phyloP scores from a whole-genome alignment of 176 grass and related monocot genomes.

The Bromus sterilis region DNA sequence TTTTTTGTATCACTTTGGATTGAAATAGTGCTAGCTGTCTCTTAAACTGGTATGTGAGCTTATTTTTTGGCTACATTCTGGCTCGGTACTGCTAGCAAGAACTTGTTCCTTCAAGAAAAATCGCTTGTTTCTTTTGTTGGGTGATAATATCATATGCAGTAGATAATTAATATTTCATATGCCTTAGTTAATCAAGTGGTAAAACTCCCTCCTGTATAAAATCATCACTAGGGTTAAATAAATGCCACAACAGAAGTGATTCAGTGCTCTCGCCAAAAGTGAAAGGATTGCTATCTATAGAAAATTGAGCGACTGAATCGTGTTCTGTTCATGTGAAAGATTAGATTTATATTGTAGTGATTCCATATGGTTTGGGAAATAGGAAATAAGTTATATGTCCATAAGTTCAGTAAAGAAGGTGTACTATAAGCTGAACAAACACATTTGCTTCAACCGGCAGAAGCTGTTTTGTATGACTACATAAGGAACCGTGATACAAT shows the following conservation, averaged over 20 bases:
- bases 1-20: not conserved
- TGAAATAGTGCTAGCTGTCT: not conserved
- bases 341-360: not conserved
- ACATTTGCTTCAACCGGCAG: not conserved
- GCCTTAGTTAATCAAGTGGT: not conserved
- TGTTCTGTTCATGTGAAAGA: not conserved
- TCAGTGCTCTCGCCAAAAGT: not conserved
- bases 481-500: slow-evolving; percentile 4
- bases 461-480: not conserved
- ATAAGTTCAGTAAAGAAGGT: not conserved
- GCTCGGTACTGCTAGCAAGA: not conserved
- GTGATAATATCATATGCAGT: not conserved
- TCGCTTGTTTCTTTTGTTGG: not conserved
- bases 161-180: not conserved
- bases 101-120: not conserved
- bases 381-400: not conserved
- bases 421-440: not conserved
- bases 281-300: not conserved
- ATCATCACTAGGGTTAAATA: not conserved
- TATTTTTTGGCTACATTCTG: not conserved
- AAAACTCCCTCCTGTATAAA: not conserved
- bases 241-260: not conserved
- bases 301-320: not conserved
- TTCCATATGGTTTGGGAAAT: not conserved
- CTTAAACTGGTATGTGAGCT: not conserved